Base-by-base conservation (phyloP, 2,329 filamentous ascomycete genomes). In the Ceratocystis alfenasii region DNA sequence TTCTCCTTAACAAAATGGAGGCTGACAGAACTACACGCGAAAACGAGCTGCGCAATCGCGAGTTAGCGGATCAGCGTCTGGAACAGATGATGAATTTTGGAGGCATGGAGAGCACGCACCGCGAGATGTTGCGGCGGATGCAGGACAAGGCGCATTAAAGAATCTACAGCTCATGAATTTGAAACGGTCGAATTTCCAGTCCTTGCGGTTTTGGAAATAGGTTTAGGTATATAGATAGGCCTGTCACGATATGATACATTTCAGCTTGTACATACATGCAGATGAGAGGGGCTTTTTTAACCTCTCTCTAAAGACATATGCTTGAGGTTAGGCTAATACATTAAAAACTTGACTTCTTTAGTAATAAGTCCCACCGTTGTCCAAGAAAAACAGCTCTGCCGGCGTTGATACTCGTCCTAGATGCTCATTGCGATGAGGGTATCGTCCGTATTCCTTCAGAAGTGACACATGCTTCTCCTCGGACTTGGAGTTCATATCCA, bases 51-150 rank as follows among this genome's bases (percentile, higher is more conserved):
- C 76, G 78, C 53, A 83, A 82, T 62, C 82, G 81, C 69, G 80
- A 84, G 69, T 78, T 82, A 65, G 78, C 80, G 5, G 84, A 89
- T 15, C 81, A 81, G 62, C 80, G 80, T 46, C 85, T 90, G 71
- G 87, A 90, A 69, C 84, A 87, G 73, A 81, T 84, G 69, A 94
- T 95, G 88, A 81, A 89, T 65, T 85, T 83, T 17, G 86, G 87
- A 0, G 84, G 88, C 69, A 82, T 95, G 78, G 78, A 88, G 63
- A 87, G 89, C 59, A 81, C 86, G 25, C 92, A 96, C 74, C 81
- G 87, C 22, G 87, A 92, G 69, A 89, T 87, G 0, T 81, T 96
- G 82, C 81, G 88, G 69, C 86, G 81, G 73, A 88, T 96, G 86
- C 91, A 96, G 71, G 59, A 65, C 17, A 48, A 63, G 55, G 67